These are phyloP conservation scores for Starmerella vitae DNA, from an alignment of 805 yeast genomes.

Conservation along the genomic window DNA sequence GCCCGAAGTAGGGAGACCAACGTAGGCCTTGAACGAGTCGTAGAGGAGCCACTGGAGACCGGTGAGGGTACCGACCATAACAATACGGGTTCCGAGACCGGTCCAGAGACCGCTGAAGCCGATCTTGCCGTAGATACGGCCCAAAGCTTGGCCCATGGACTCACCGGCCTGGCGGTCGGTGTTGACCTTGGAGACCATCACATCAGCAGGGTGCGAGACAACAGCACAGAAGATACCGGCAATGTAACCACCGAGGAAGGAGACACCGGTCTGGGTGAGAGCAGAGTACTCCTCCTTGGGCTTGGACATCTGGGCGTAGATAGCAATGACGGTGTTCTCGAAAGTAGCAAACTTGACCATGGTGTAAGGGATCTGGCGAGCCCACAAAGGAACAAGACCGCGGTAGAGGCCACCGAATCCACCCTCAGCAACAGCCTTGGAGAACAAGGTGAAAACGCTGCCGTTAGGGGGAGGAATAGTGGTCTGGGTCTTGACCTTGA, in stretches of 20 bases:
- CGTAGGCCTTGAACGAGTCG: slow-evolving; percentile 88
- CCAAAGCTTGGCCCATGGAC: slow-evolving; percentile 49
- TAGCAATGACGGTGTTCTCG: slow-evolving; percentile 75
- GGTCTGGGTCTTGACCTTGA: slow-evolving; percentile 89
- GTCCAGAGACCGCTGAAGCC: slow-evolving; percentile 92
- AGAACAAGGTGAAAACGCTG: slow-evolving; percentile 51
- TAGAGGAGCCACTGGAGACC: slow-evolving; percentile 95
- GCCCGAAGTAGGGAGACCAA: slow-evolving; percentile 93
- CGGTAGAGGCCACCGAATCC: slow-evolving; percentile 69
- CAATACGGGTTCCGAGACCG: slow-evolving; percentile 84
- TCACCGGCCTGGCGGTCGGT: slow-evolving; percentile 55
- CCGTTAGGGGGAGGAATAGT: slow-evolving; percentile 74
- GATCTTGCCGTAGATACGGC: slow-evolving; percentile 63
- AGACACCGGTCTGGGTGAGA: slow-evolving; percentile 80
- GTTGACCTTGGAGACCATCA: slow-evolving; percentile 88
- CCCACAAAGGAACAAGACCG: slow-evolving; percentile 88
- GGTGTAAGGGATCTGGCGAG: slow-evolving; percentile 95
- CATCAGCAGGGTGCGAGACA: slow-evolving; percentile 98
- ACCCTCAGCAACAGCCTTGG: slow-evolving; percentile 49
- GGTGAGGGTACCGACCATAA: slow-evolving; percentile 95
- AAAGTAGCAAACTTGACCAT: slow-evolving; percentile 94
- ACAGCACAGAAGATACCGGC: slow-evolving; percentile 96
- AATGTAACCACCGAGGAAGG: slow-evolving; percentile 88
- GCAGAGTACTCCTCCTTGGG: slow-evolving; percentile 58
- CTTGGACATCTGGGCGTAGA: slow-evolving; percentile 60